A percentile compares a stretch with the other conserved stretches of the same genome.
Evolutionary conservation across 2,329 filamentous ascomycete genomes (phyloP).

Genomic region (Aspergillus sp.): DNA sequence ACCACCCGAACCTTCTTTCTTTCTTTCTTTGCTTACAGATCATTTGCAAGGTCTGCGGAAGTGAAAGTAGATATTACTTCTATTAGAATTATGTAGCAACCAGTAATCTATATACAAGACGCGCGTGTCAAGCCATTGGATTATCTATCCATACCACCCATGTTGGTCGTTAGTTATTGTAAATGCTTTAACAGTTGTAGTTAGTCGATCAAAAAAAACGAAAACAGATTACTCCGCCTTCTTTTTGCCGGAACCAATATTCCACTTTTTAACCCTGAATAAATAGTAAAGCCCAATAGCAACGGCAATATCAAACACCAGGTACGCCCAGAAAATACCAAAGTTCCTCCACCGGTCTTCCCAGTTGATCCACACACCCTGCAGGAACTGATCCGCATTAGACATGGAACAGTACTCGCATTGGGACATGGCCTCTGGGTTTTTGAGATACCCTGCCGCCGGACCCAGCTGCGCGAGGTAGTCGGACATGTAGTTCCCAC

Average conservation of each 20-base stretch:
- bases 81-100: too few relatives aligned
- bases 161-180: too few relatives aligned
- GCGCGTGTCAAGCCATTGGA: too few relatives aligned
- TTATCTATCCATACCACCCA: too few relatives aligned
- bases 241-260: constrained; percentile 9
- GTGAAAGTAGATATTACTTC: too few relatives aligned
- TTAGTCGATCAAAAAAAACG: too few relatives aligned
- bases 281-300: constrained; percentile 41
- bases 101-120: too few relatives aligned
- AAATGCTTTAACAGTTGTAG: too few relatives aligned
- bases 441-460: constrained; percentile 48
- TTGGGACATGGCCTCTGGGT: constrained; percentile 39
- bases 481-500: constrained; percentile 48
- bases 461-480: constrained; percentile 36
- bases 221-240: constrained; percentile 1
- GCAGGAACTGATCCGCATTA: constrained; percentile 33
- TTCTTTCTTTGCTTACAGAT: too few relatives aligned
- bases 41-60: too few relatives aligned
- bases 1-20: too few relatives aligned
- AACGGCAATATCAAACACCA: constrained; percentile 48
- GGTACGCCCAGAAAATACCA: constrained; percentile 53
- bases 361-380: constrained; percentile 43
- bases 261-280: constrained; percentile 22
- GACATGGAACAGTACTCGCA: constrained; percentile 45
- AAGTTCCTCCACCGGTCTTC: constrained; percentile 59